phyloP scores from a whole-genome alignment of 805 yeast genomes.

The Zygosaccharomyces siamensis region DNA sequence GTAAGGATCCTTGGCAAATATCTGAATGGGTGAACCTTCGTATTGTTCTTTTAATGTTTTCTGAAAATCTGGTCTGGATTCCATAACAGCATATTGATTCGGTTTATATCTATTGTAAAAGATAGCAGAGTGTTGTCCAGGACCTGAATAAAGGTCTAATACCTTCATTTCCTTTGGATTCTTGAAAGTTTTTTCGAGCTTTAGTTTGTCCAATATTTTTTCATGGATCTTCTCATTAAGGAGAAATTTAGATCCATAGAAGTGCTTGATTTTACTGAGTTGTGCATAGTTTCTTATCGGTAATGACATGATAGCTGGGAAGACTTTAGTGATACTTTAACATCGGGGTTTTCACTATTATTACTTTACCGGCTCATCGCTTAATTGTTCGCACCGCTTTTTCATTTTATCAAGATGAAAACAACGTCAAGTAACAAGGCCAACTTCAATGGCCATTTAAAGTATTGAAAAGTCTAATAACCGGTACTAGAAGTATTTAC shows the following conservation, averaged over 20 bases:
- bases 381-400: neutral
- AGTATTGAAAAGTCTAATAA: neutral
- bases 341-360: neutral
- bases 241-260: slow-evolving; percentile 24
- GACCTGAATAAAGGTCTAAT: slow-evolving; percentile 57
- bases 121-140: slow-evolving; percentile 56
- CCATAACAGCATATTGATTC: slow-evolving; percentile 57
- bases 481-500: neutral
- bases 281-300: slow-evolving; percentile 11
- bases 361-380: slow-evolving; percentile 7
- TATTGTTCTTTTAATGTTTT: slow-evolving; percentile 10
- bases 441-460: neutral
- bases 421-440: neutral
- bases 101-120: slow-evolving; percentile 62
- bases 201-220: slow-evolving; percentile 45
- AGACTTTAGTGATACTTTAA: neutral
- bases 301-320: slow-evolving; percentile 11
- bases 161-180: slow-evolving; percentile 42
- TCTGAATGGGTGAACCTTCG: slow-evolving; percentile 29
- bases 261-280: slow-evolving; percentile 17
- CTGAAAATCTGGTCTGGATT: slow-evolving; percentile 36
- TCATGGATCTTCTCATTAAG: slow-evolving; percentile 23
- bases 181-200: slow-evolving; percentile 35
- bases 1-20: slow-evolving; percentile 49
- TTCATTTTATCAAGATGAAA: neutral